phyloP scores from a whole-genome alignment of 345 rosid genomes.

The Fremontodendron californicum region DNA sequence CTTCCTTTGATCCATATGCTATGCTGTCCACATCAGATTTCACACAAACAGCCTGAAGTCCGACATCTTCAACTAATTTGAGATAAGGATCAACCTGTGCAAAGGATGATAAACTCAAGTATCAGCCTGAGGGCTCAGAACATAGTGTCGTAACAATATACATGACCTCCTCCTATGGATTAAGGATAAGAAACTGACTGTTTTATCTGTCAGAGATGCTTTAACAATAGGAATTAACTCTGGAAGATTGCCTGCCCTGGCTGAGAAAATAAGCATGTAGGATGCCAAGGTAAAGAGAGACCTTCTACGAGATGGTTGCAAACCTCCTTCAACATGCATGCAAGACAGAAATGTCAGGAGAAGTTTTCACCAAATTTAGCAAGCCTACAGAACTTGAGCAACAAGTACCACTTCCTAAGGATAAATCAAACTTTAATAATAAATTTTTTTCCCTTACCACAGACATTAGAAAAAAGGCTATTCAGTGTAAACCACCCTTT shows the following conservation, averaged over 20 bases:
- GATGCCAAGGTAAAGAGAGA: constrained; percentile 84
- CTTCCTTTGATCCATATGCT: no score
- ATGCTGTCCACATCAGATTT: no score
- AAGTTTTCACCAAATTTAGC: constrained; percentile 4
- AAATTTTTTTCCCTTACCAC: not conserved
- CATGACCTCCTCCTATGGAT: not conserved
- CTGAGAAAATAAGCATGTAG: constrained; percentile 81
- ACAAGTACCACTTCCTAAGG: not conserved
- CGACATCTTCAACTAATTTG: no score
- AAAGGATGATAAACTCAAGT: constrained; percentile 17
- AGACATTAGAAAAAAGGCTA: not conserved
- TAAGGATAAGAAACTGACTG: constrained; percentile 42
- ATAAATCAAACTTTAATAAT: not conserved
- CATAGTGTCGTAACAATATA: not conserved
- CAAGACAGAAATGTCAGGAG: constrained; percentile 16
- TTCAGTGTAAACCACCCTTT: not conserved
- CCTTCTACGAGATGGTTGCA: constrained; percentile 72
- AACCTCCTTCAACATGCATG: constrained; percentile 51
- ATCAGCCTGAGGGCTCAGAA: no score
- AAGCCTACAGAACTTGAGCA: constrained; percentile 1
- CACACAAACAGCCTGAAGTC: no score
- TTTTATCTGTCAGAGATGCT: constrained; percentile 57
- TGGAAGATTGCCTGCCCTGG: constrained; percentile 63
- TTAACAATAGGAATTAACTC: constrained; percentile 68
- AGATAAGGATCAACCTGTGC: constrained; percentile 69